Base-by-base conservation (phyloP, 805 yeast genomes). In the Sugiyamaella floridensis region DNA sequence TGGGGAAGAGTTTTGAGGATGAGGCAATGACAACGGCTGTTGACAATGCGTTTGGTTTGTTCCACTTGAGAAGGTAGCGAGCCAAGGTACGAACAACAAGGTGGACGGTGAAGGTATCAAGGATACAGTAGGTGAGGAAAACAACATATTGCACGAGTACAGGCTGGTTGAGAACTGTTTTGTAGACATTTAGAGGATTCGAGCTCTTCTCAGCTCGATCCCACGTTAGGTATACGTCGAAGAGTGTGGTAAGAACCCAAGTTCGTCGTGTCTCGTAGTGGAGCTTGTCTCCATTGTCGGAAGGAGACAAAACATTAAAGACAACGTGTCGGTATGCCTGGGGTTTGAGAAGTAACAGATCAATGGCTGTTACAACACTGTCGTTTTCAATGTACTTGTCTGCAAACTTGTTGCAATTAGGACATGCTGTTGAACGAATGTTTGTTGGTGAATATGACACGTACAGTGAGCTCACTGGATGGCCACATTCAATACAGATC, bases 331-430 rank as follows among this genome's bases (percentile, higher is more conserved):
- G 76, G 44, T 69, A 70, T 4, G 73, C 98, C 60, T 85, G 95
- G 2, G 93, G 89, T 62, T 90, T 88, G 60, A 93, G 70, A 11
- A 93, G 76, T 50, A 93, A 70, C 45, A 92, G 75, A 62, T 93
- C 98, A 19, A 93, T 82, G 64, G 88, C 86, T 18, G 92, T 71
- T 1, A 93, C 72, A 7, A 92, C 95, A 52, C 81, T 78, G 66
- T 93, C 99, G 58, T 81, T 84, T 66, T 93, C 99, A 29, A 92
- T 83, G 69, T 93, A 93, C 64, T 86, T 85, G 68, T 93, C 99
- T 2, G 89, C 95, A 19, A 86, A 81, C 48, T 76, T 73, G 29
- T 79, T 76, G 66, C 99, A 93, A 28, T 70, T 66, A 2, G 79
- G 70, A 63, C 98, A 93, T 32, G 82, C 82, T 0, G 95, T 83